Base-by-base conservation (phyloP, 2,329 filamentous ascomycete species). In the Fusarium decemcellulare region DNA sequence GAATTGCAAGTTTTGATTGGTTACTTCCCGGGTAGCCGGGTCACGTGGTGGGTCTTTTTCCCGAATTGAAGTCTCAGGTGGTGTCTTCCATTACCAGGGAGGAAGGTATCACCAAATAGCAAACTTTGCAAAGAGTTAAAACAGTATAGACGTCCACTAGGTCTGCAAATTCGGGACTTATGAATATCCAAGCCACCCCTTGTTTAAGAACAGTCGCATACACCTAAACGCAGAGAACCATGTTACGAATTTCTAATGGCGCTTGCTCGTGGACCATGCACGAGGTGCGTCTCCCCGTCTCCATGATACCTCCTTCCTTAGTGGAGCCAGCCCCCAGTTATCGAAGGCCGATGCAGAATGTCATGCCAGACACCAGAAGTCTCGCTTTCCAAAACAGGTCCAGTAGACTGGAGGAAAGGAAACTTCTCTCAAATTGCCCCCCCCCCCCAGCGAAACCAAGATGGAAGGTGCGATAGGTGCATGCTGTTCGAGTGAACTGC, bases 1-100 rank as follows among this genome's bases (percentile, higher is more conserved):
- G 16, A 2, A 44, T 40, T n/a, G 12, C 12, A 16, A 34, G 27
- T 8, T 46, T 18, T 67, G 58, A 67, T 69, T 69, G 67, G 67
- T 39, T 9, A 6, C 5, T 6, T 15, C 1, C 1, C 1, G 0
- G 6, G 23, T 23, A 2, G 1, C 0, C 0, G 5, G 11, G 12
- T 52, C 67, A 70, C 67, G 67, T 69, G 67, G 44, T 39, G n/a
- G 40, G 7, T 7, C 18, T 34, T 42, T 34, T 6, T 30, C 50
- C 23, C 56, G 34, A 64, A 64, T 23, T 23, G 23, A 23, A 23
- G 23, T 48, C 53, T 48, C 39, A 23, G 37, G n/a, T 43, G 40
- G 16, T 23, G 8, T 39, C 30, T 40, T 57, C 9, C 34, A 36
- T 36, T 29, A 32, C 54, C 48, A 30, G 42, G 32, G 47, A 39